phyloP scores from a whole-genome alignment of 163 green algal genomes.

The Scenedesmus sp. region DNA sequence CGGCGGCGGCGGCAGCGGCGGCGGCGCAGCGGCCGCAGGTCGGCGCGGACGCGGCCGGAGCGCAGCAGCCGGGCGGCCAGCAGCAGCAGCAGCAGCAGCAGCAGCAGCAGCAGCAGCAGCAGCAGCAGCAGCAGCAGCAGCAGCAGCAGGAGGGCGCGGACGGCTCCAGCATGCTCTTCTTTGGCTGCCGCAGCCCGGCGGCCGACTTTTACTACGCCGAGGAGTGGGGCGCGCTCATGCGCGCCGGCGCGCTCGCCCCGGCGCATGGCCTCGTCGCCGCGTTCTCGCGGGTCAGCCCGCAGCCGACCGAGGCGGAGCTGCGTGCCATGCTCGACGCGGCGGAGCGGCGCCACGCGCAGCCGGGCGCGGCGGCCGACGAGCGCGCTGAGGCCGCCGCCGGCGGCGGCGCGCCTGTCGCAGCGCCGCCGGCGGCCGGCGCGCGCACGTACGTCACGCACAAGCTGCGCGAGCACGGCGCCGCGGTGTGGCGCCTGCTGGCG shows the following conservation, averaged over 20 bases:
- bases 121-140: slow-evolving; percentile 38
- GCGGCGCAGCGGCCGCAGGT: too few species aligned
- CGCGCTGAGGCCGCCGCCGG: too few species aligned
- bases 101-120: slow-evolving; percentile 34
- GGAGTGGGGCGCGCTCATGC: slow-evolving; percentile 72
- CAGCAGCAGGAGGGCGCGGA: neutral
- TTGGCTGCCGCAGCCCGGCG: slow-evolving; percentile 78
- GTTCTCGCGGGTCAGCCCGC: slow-evolving; percentile 67
- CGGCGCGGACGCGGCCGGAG: too few species aligned
- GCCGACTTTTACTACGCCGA: slow-evolving; percentile 82
- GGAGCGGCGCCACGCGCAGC: slow-evolving; percentile 67
- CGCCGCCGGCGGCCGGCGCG: neutral
- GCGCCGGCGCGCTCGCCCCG: slow-evolving; percentile 56
- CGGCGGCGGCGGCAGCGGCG: too few species aligned
- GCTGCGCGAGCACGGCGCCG: slow-evolving; percentile 66
- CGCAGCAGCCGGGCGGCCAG: too few species aligned
- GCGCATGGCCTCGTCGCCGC: slow-evolving; percentile 68
- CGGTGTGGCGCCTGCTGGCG: slow-evolving; percentile 79
- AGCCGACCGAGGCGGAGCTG: slow-evolving; percentile 60
- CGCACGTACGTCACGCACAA: slow-evolving; percentile 89
- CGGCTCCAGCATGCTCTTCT: slow-evolving; percentile 66
- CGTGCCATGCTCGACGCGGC: too few species aligned
- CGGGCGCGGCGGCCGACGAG: slow-evolving; percentile 21
- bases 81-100: too few species aligned
- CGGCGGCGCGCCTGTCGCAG: neutral